These are phyloP conservation scores for Leccinum colubrinum DNA, from an alignment of 1,284 basidiomycete genomes.

Conservation along the genomic window DNA sequence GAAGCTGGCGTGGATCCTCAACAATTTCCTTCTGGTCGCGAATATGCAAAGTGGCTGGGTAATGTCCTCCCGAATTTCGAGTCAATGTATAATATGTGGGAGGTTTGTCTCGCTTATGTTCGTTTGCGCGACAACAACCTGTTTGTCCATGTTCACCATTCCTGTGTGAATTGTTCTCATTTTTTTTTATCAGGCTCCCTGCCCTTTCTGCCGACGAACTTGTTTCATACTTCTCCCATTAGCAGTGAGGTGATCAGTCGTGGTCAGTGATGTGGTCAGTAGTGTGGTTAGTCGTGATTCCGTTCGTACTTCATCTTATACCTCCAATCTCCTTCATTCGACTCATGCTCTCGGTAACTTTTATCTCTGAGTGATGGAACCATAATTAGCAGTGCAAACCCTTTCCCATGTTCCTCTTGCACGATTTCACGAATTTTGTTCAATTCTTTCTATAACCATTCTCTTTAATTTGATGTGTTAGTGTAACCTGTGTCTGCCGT, in stretches of 20 bases:
- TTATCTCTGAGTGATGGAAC: too few species aligned
- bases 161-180: neutral
- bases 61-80: neutral
- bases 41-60: neutral
- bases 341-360: neutral
- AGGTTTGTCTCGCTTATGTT: neutral
- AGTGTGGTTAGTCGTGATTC: neutral
- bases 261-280: too few species aligned
- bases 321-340: neutral
- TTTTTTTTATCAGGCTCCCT: neutral
- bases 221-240: neutral
- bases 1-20: neutral
- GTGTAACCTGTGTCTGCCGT: too few species aligned
- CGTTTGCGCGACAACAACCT: neutral
- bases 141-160: neutral
- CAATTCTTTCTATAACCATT: too few species aligned
- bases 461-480: too few species aligned
- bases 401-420: too few species aligned
- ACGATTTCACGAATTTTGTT: too few species aligned
- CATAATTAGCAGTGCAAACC: too few species aligned
- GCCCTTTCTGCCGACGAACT: neutral
- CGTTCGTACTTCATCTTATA: neutral
- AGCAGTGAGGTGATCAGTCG: too few species aligned
- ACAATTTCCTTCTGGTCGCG: neutral
- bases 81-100: neutral